Base-by-base conservation (phyloP, 441 rosid genomes). In the Viola pubescens region DNA sequence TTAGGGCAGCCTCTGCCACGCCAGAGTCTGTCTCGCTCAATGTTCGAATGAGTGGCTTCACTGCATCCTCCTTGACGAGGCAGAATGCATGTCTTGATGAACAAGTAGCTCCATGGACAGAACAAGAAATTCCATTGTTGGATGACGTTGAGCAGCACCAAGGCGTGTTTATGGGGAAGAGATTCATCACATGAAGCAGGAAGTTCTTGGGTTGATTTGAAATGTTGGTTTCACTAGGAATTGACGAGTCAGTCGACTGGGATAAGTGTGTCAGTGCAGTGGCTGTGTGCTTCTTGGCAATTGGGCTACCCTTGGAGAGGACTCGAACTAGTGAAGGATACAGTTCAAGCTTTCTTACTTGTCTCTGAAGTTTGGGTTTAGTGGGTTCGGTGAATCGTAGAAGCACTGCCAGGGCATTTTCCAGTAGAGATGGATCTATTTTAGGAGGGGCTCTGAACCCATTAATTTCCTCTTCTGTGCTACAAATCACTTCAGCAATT, bases 1-100 rank as follows among this genome's bases (percentile, higher is more conserved):
- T 66, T 39, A 81, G 70, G 14, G 83, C 75, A 11, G 86, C 86
- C 72, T 79, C 83, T n/a, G 74, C 77, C 47, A 74, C 86, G 19
- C 69, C 76, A 13, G 66, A 41, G 46, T 79, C 83, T 11, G 60
- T 67, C 14, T 77, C 82, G 6, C 78, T 73, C 71, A 81, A 58
- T 37, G 64, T 70, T 63, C 6, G 68, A 52, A 81, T 58, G 1
- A 81, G 79, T 19, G 83, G 83, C 77, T 67, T 75, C 70, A 82
- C 71, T 3, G 86, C 83, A 56, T 73, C 77, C 3, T 69, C 75
- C 74, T 79, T 82, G 54, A 82, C 67, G 10, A 82, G 82, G 79
- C 83, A 82, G 65, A 82, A 82, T 45, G 74, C 63, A 49, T 81
- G 69, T 57, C 61, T 66, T 3, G 73, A 65, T 4, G 68, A 77